Evolutionary conservation across 148 eudicot genomes (phyloP).

Genomic region (Heliosperma pusillum): DNA sequence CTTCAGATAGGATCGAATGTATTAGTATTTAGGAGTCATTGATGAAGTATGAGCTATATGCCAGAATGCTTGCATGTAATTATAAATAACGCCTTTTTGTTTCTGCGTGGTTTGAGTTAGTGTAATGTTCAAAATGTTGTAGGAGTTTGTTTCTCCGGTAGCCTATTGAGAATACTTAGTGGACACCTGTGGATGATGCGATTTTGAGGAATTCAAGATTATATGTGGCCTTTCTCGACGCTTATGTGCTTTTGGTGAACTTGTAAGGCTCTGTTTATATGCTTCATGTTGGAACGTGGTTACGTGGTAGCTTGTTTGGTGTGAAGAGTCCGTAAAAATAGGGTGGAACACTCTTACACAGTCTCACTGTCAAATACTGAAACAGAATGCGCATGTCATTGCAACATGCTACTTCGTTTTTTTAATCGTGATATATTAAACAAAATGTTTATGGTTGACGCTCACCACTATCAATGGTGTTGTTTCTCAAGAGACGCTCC

Average conservation of each 20-base stretch:
- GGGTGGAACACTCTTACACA: background rate
- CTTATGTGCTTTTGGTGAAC: background rate
- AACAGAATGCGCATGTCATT: background rate
- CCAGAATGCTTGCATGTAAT: too few relatives aligned
- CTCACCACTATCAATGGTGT: background rate
- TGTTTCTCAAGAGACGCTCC: background rate
- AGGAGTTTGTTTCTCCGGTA: background rate
- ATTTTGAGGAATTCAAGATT: background rate
- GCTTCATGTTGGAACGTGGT: too few relatives aligned
- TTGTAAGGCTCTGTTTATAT: background rate
- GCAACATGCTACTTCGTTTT: background rate
- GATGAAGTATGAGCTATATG: background rate
- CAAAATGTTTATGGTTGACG: background rate
- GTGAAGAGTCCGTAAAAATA: background rate
- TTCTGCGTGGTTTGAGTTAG: background rate
- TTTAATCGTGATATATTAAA: too few relatives aligned
- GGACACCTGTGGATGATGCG: background rate
- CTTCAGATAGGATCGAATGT: background rate
- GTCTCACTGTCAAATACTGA: conserved; percentile 5
- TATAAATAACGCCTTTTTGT: too few relatives aligned
- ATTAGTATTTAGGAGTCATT: background rate
- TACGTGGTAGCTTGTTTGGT: background rate
- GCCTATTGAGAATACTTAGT: background rate
- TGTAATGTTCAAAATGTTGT: background rate
- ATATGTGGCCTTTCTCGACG: background rate